A percentile compares a stretch with the other conserved stretches of the same genome.
phyloP scores from a whole-genome alignment of 208 protist genomes.

The Acanthamoeba royreba region DNA sequence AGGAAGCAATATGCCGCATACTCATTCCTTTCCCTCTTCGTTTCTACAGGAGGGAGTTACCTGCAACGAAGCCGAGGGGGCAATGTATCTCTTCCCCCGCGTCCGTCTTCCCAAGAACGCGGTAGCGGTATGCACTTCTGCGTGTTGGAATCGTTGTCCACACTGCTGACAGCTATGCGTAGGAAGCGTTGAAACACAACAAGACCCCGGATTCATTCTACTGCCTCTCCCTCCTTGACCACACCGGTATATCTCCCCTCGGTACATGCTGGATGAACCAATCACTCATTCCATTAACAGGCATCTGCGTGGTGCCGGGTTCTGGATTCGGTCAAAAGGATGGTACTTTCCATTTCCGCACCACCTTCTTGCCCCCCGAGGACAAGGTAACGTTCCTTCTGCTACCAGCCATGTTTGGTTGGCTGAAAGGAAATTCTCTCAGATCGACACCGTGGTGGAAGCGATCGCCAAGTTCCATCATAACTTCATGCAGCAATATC shows the following conservation, averaged over 20 bases:
- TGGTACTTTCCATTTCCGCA: constrained; percentile 98
- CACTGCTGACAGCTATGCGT: too few relatives aligned
- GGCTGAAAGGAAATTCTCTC: neutral
- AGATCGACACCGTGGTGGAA: constrained; percentile 21
- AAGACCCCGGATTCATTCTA: constrained; percentile 93
- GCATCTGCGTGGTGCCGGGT: constrained; percentile 90
- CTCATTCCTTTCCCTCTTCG: neutral
- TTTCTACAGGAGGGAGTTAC: constrained; percentile 80
- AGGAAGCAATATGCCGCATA: neutral
- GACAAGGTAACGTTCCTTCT: constrained; percentile 82
- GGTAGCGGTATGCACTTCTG: too few relatives aligned
- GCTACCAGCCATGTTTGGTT: neutral
- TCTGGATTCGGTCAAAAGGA: constrained; percentile 92
- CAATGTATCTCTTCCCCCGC: constrained; percentile 98
- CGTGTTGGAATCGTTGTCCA: too few relatives aligned
- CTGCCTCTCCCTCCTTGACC: constrained; percentile 93
- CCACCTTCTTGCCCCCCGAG: constrained; percentile 97
- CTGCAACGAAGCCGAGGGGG: constrained; percentile 87
- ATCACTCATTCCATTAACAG: neutral
- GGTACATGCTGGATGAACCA: neutral
- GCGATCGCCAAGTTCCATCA: constrained; percentile 15
- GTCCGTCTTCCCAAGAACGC: constrained; percentile 88
- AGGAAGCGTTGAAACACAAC: constrained; percentile 76
- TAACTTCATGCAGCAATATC: neutral
- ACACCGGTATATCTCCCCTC: constrained; percentile 46